Evolutionary conservation across 331 rosid species (phyloP).

Genomic region (Erythrophleum ivorense): DNA sequence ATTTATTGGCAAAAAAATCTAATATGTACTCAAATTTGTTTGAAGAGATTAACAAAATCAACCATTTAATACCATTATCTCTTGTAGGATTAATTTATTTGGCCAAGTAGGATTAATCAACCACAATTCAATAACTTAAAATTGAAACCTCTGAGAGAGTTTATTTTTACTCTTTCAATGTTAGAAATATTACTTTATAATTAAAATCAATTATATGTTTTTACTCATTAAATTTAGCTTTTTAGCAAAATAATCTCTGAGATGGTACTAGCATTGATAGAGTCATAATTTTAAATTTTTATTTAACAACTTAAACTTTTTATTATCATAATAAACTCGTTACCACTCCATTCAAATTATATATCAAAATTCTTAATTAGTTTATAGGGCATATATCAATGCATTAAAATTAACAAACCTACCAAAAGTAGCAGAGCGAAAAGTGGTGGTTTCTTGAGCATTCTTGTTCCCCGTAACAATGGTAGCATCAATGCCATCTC

Average conservation of each 20-base stretch:
- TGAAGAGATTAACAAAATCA: neutral
- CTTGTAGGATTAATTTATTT: neutral
- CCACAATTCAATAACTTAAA: neutral
- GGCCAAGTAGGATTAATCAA: neutral
- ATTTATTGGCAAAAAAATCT: too few relatives aligned
- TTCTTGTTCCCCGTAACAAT: constrained; percentile 51
- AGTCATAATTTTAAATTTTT: too few relatives aligned
- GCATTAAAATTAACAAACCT: constrained; percentile 5
- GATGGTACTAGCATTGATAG: too few relatives aligned
- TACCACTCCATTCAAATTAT: neutral
- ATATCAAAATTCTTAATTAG: neutral
- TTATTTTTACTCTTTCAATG: neutral
- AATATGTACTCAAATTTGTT: too few relatives aligned
- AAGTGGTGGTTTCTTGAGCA: constrained; percentile 59
- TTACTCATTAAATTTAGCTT: neutral
- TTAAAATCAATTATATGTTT: neutral
- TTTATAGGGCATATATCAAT: neutral
- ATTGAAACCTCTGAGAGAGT: neutral
- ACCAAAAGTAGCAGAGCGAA: constrained; percentile 84
- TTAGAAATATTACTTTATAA: neutral
- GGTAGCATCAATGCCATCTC: constrained; percentile 78
- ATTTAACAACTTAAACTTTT: too few relatives aligned
- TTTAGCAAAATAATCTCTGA: neutral
- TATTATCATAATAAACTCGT: neutral
- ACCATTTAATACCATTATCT: neutral